A percentile compares a stretch with the other conserved stretches of the same genome.
Evolutionary conservation across 257 asterid genomes (phyloP).

Genomic region (Paraleonurus japonicus): DNA sequence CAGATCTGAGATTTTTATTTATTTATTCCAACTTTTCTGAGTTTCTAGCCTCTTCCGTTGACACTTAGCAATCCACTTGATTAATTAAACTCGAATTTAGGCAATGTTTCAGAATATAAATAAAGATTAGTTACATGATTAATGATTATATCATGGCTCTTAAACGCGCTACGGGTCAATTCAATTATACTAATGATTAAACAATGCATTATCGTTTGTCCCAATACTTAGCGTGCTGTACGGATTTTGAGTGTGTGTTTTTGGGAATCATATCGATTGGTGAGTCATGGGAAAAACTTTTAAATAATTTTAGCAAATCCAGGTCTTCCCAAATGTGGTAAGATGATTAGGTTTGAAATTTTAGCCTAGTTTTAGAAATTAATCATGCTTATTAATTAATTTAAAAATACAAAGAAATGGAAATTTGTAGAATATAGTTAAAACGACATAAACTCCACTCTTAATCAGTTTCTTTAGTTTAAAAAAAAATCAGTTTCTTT

Average conservation of each 20-base stretch:
- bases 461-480: too few species aligned
- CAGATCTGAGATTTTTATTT: background rate
- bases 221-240: slow-evolving; percentile 17
- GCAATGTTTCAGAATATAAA: background rate
- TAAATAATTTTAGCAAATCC: slow-evolving; percentile 25
- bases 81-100: background rate
- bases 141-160: slow-evolving; percentile 29
- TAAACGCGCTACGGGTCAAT: slow-evolving; percentile 36
- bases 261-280: slow-evolving; percentile 12
- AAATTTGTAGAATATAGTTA: too few species aligned
- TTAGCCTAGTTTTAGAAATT: background rate
- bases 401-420: too few species aligned
- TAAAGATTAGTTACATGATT: slow-evolving; percentile 16
- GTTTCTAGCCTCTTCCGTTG: slow-evolving; percentile 15
- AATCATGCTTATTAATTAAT: too few species aligned
- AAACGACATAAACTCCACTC: too few species aligned
- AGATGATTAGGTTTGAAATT: slow-evolving; percentile 24
- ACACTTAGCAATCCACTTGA: slow-evolving; percentile 31
- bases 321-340: slow-evolving; percentile 32
- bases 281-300: background rate
- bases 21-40: background rate
- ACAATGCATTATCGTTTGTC: slow-evolving; percentile 25
- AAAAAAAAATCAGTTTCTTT: too few species aligned
- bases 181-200: slow-evolving; percentile 22
- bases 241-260: background rate